Evolutionary conservation across 345 rosid species (phyloP).

Genomic region (Salix brachista): DNA sequence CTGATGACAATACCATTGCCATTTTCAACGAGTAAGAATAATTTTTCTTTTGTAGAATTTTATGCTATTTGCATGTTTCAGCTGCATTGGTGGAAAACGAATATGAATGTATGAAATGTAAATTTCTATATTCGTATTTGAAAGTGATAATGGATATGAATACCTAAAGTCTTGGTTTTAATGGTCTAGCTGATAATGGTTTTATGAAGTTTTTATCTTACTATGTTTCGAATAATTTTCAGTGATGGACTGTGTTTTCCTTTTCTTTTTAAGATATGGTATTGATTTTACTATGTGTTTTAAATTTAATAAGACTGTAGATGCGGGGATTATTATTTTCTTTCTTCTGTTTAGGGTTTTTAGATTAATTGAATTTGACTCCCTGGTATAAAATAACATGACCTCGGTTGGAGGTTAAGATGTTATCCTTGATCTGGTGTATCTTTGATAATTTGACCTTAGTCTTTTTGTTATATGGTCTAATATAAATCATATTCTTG

Average conservation of each 20-base stretch:
- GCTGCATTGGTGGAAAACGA: neutral
- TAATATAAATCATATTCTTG: too few species aligned
- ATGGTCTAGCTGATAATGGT: neutral
- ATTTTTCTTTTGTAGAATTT: neutral
- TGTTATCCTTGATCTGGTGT: too few species aligned
- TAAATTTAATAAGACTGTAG: too few species aligned
- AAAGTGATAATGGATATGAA: neutral
- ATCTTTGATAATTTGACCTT: too few species aligned
- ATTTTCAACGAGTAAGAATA: conserved; percentile 71
- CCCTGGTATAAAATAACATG: too few species aligned
- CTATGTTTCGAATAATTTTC: neutral
- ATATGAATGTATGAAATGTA: neutral
- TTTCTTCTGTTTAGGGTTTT: too few species aligned
- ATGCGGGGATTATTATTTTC: too few species aligned
- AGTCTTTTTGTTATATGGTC: too few species aligned
- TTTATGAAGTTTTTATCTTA: neutral
- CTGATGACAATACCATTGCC: conserved; percentile 57
- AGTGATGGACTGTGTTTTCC: neutral
- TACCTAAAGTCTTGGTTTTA: neutral
- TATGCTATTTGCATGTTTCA: neutral
- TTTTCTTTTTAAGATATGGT: neutral
- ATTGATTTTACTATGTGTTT: too few species aligned
- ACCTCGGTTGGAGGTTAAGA: too few species aligned
- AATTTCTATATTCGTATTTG: neutral
- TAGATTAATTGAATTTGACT: too few species aligned